Percentiles rank a stretch among this genome's conserved stretches.
Evolutionary conservation across 2,329 filamentous ascomycete genomes (phyloP).

Genomic region (Claviceps capensis): DNA sequence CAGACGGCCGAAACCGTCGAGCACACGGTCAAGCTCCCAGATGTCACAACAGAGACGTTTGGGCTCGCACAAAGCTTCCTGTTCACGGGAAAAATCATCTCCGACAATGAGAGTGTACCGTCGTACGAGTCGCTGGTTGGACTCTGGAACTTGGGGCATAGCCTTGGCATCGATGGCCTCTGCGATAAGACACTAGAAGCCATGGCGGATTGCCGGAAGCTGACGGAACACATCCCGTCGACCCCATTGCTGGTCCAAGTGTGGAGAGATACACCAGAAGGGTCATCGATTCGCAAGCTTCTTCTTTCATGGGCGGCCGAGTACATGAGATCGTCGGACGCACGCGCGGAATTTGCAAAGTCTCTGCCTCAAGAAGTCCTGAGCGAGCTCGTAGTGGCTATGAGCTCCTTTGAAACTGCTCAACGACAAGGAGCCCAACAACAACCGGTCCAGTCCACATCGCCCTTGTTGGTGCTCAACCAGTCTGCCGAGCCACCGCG

Average conservation of each 20-base stretch:
- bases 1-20: slow-evolving; percentile 28
- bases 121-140: slow-evolving; percentile 40
- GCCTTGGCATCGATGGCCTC: slow-evolving; percentile 38
- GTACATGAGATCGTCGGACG: slow-evolving; percentile 45
- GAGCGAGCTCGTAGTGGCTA: slow-evolving; percentile 47
- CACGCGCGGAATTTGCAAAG: slow-evolving; percentile 43
- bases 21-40: slow-evolving; percentile 34
- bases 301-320: slow-evolving; percentile 49
- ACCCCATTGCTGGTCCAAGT: slow-evolving; percentile 45
- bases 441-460: slow-evolving; percentile 8
- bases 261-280: slow-evolving; percentile 48
- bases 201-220: slow-evolving; percentile 41
- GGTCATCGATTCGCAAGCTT: slow-evolving; percentile 43
- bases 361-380: slow-evolving; percentile 48
- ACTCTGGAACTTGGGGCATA: slow-evolving; percentile 42
- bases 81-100: slow-evolving; percentile 35
- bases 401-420: slow-evolving; percentile 39
- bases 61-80: slow-evolving; percentile 41
- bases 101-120: slow-evolving; percentile 27
- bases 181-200: slow-evolving; percentile 42
- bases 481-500: slow-evolving; percentile 14
- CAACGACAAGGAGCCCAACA: slow-evolving; percentile 13
- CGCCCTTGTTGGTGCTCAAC: slow-evolving; percentile 5
- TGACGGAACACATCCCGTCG: slow-evolving; percentile 41
- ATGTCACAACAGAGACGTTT: slow-evolving; percentile 36